phyloP scores from a whole-genome alignment of 192 early-diverging fungal genomes.

The Backusella parvicylindrica region DNA sequence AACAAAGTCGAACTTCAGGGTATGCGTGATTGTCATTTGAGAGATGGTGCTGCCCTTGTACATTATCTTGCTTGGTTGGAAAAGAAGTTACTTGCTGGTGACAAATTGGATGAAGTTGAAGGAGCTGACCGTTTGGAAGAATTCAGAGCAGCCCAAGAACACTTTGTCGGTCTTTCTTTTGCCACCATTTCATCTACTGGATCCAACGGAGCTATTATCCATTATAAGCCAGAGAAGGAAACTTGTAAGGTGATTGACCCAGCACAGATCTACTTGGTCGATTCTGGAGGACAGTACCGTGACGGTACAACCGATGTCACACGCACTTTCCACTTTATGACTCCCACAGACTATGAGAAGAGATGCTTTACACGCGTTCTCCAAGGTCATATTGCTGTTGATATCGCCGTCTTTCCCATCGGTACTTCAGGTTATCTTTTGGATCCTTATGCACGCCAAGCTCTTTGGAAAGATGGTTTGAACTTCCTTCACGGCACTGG shows the following conservation, averaged over 20 bases:
- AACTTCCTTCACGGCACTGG: constrained; percentile 98
- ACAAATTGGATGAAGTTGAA: constrained; percentile 78
- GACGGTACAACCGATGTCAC: constrained; percentile 99
- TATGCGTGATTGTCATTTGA: constrained; percentile 86
- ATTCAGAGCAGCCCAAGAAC: constrained; percentile 65
- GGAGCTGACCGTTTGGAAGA: constrained; percentile 82
- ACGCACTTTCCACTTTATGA: constrained; percentile 88
- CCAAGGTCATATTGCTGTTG: constrained; percentile 95
- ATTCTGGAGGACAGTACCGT: constrained; percentile 94
- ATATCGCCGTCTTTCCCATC: constrained; percentile 82
- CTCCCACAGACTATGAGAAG: constrained; percentile 80
- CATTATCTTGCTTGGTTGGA: constrained; percentile 95
- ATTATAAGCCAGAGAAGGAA: constrained; percentile 89
- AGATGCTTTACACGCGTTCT: constrained; percentile 96
- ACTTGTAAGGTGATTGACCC: constrained; percentile 72
- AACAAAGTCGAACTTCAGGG: constrained; percentile 88
- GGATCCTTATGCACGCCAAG: constrained; percentile 80
- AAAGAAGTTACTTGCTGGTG: constrained; percentile 71
- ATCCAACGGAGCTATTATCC: constrained; percentile 96
- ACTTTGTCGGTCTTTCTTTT: constrained; percentile 93
- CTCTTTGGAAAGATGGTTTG: constrained; percentile 90
- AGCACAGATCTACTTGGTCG: constrained; percentile 85
- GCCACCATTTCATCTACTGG: constrained; percentile 96
- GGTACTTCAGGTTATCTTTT: constrained; percentile 82
- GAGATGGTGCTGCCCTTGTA: constrained; percentile 87